These are phyloP conservation scores for Alternaria angustiovoidea DNA, from an alignment of 2,329 filamentous ascomycete genomes.

Conservation along the genomic window DNA sequence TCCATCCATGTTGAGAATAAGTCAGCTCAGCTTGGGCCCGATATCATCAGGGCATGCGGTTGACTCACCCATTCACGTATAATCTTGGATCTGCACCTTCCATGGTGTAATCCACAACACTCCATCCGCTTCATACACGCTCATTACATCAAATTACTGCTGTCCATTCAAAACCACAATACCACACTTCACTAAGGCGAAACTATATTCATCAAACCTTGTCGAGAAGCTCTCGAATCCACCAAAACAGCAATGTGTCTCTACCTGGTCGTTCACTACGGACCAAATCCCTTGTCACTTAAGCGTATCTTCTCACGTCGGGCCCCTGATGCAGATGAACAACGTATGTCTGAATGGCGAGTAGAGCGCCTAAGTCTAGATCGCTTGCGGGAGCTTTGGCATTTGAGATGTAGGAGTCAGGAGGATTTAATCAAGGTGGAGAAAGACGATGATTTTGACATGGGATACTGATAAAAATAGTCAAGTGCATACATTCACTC, in stretches of 20 bases:
- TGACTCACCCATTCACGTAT: neutral
- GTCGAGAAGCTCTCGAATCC: rapidly evolving
- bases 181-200: neutral
- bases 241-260: neutral
- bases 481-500: neutral
- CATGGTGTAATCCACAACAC: neutral
- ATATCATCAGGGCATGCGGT: neutral
- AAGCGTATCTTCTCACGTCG: neutral
- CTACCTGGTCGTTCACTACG: neutral
- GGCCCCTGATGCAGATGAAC: neutral
- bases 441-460: neutral
- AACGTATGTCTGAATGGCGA: neutral
- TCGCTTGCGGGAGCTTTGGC: neutral
- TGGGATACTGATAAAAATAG: neutral
- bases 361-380: neutral
- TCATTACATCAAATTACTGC: no score
- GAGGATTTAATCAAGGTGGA: neutral
- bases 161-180: neutral
- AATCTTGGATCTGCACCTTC: neutral
- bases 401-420: neutral
- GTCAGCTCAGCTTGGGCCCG: neutral
- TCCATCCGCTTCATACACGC: no score
- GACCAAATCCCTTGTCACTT: neutral
- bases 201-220: rapidly evolving
- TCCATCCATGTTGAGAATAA: neutral